These are phyloP conservation scores for Entomortierella beljakovae DNA, from an alignment of 192 early-diverging fungal species.

Conservation along the genomic window DNA sequence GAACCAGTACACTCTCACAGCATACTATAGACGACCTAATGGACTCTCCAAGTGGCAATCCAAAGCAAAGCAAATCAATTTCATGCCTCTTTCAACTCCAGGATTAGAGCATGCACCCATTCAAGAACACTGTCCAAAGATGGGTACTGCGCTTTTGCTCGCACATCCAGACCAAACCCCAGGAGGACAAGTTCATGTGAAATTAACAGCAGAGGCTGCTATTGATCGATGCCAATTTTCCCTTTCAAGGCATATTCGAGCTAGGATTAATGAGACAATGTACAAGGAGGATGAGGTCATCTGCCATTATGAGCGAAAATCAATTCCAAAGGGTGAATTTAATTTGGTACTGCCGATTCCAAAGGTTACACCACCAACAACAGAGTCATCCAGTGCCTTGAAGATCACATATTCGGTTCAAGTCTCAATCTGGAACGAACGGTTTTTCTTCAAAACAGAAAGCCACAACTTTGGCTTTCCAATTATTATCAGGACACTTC, in stretches of 20 bases:
- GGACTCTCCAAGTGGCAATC: slow-evolving; percentile 54
- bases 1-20: slow-evolving; percentile 52
- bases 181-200: slow-evolving; percentile 46
- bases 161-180: slow-evolving; percentile 45
- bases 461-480: slow-evolving; percentile 52
- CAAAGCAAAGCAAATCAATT: slow-evolving; percentile 50
- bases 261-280: slow-evolving; percentile 46
- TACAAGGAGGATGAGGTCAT: slow-evolving; percentile 53
- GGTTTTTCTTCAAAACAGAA: slow-evolving; percentile 53
- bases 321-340: slow-evolving; percentile 49
- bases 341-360: slow-evolving; percentile 41
- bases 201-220: slow-evolving; percentile 41
- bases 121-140: slow-evolving; percentile 50
- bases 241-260: slow-evolving; percentile 45
- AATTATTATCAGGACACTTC: slow-evolving; percentile 44
- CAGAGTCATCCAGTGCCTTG: slow-evolving; percentile 42
- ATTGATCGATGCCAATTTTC: slow-evolving; percentile 52
- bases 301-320: slow-evolving; percentile 51
- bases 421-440: slow-evolving; percentile 53
- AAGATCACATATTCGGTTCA: slow-evolving; percentile 54
- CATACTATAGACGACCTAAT: slow-evolving; percentile 50
- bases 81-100: slow-evolving; percentile 49
- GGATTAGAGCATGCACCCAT: slow-evolving; percentile 51
- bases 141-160: slow-evolving; percentile 46
- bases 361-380: slow-evolving; percentile 45